Conservation (phyloP, 306 rosid genomes). For the Glycyrrhiza uralensis region DNA sequence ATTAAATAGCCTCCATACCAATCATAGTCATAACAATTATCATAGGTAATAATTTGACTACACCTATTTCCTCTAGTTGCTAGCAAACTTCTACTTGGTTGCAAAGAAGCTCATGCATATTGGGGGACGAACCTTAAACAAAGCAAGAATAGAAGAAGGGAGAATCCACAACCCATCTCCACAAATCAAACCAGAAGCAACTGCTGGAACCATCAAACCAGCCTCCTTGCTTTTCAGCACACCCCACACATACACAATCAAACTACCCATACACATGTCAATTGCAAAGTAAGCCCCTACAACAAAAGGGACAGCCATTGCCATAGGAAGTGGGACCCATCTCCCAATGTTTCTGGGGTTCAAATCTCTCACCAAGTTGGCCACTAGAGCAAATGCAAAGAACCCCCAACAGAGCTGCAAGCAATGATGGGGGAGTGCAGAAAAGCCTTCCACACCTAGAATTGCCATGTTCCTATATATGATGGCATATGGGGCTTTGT, state of each 20-base stretch:
- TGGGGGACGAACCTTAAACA: conserved; percentile 66
- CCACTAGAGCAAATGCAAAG: conserved; percentile 57
- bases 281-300: conserved; percentile 86
- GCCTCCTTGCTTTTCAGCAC: conserved; percentile 42
- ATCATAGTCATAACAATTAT: not conserved
- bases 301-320: conserved; percentile 89
- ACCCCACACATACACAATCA: conserved; percentile 69
- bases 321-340: conserved; percentile 87
- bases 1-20: not conserved
- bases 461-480: conserved; percentile 84
- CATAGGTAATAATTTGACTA: not conserved
- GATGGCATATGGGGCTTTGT: conserved; percentile 80
- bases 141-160: conserved; percentile 75
- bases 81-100: conserved; percentile 26
- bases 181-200: conserved; percentile 92
- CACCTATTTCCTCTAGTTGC: not conserved
- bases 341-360: conserved; percentile 43
- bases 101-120: conserved; percentile 74
- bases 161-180: conserved; percentile 95
- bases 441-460: conserved; percentile 75
- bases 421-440: conserved; percentile 79
- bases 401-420: conserved; percentile 69
- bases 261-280: conserved; percentile 84
- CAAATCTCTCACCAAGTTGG: conserved; percentile 66
- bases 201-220: conserved; percentile 65